phyloP scores from a whole-genome alignment of 495 filamentous ascomycete genomes.

The Polyplosphaeria fusca region DNA sequence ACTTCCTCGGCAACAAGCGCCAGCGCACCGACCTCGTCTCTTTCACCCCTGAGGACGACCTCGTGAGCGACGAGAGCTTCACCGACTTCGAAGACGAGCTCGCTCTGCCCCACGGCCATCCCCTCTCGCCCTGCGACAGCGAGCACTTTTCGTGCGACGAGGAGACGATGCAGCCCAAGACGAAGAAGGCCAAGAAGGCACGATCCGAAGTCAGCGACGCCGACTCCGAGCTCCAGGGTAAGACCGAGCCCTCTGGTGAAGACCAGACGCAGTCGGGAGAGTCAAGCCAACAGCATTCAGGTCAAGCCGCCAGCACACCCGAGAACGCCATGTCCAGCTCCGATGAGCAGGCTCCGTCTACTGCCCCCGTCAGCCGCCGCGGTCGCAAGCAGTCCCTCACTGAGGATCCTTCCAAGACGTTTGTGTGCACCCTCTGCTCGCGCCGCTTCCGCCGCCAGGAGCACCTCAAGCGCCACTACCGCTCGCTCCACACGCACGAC shows the following conservation, averaged over 20 bases:
- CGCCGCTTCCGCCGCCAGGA: slow-evolving; percentile 98
- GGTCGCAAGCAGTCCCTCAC: slow-evolving; percentile 98
- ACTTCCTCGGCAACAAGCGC: slow-evolving; percentile 71
- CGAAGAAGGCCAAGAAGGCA: slow-evolving; percentile 55
- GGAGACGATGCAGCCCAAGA: slow-evolving; percentile 58
- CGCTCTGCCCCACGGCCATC: slow-evolving; percentile 50
- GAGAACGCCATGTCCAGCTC: slow-evolving; percentile 39
- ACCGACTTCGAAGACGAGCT: slow-evolving; percentile 72
- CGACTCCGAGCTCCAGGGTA: slow-evolving; percentile 42
- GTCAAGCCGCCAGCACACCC: slow-evolving; percentile 33
- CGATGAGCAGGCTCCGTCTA: slow-evolving; percentile 30
- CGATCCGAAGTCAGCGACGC: slow-evolving; percentile 44
- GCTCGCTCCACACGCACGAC: slow-evolving; percentile 95
- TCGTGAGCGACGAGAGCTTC: slow-evolving; percentile 71
- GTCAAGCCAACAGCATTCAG: slow-evolving; percentile 44
- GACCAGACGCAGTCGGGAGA: slow-evolving; percentile 38
- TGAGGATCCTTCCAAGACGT: slow-evolving; percentile 97
- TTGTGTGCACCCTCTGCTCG: slow-evolving; percentile 91
- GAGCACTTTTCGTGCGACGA: slow-evolving; percentile 44
- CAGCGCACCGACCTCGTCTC: slow-evolving; percentile 67
- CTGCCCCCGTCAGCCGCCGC: slow-evolving; percentile 76
- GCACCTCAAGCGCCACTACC: slow-evolving; percentile 97
- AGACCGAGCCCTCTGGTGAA: slow-evolving; percentile 41
- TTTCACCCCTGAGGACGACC: slow-evolving; percentile 62
- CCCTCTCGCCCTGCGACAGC: slow-evolving; percentile 41